Base-by-base conservation (phyloP, 345 rosid species). In the Camelina hispida region DNA sequence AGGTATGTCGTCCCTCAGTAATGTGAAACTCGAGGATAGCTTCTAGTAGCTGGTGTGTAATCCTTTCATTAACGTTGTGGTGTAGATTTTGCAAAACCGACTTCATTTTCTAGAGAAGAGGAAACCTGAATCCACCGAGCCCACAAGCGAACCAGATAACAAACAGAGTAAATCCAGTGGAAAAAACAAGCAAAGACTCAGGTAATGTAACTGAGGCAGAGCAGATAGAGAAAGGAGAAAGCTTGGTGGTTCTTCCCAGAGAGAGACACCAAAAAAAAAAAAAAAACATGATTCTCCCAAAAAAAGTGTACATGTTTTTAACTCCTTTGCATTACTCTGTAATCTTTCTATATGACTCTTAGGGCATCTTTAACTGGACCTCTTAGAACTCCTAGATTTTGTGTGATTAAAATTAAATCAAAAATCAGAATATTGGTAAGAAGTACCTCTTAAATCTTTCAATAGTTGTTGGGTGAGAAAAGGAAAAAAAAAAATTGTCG, bases 1-100 rank as follows among this genome's bases (percentile, higher is more conserved):
- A 91, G 97, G 98, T 91, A 81, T 44, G 76, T 53, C 62, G 11
- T 38, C 47, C 22, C 44, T 43, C 57, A 61, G 48, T 15, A 51
- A 37, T 47, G 8, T 14, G 42, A 20, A 61, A 51, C 7, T 62
- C 15, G 6, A 44, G 59, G 16, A 56, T 46, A 25, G 38, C 32
- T n/a, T 61, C 9, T 47, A 55, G 40, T 48, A 57, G 66, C 40
- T 32, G 62, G 25, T 40, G 57, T n/a, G n/a, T n/a, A n/a, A n/a
- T n/a, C n/a, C n/a, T n/a, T n/a, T n/a, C n/a, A n/a, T n/a, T n/a
- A n/a, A n/a, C n/a, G n/a, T n/a, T n/a, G n/a, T n/a, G n/a, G 25
- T 61, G 66, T 77, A 78, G 81, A 32, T 23, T 6, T 78, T 78
- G 51, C 73, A 59, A 67, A 72, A 60, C 52, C 62, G 61, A 8